Evolutionary conservation across 495 filamentous ascomycete species (phyloP), one percentile per base, ranked within the genome.

Genomic region (Cairneyella variabilis): DNA sequence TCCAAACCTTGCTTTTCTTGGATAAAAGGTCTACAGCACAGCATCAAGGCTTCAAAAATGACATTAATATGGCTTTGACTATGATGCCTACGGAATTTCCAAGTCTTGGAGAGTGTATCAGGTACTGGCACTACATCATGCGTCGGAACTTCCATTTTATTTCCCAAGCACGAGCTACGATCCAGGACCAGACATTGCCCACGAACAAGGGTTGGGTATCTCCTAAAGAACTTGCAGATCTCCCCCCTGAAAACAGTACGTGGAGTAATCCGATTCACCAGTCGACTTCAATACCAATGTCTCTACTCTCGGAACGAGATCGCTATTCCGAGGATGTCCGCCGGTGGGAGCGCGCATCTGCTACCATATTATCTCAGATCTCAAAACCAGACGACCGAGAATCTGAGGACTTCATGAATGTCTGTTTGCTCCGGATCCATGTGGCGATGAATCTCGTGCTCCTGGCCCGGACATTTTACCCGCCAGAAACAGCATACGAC

Each of bases 101-200:
- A 17, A 23, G 18, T 36, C 26, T 49, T 7, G 20, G 20, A 17
- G 46, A 39, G 36, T 36, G 30, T 16, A 20, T 23, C 6, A 18
- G 21, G 17, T 51, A 18, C 20, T 51, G 30, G 48, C 30, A 49
- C n/a, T 39, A 36, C 26, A 36, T 49, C 16, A 49, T 49, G 46
- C 46, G 46, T 0, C 7, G 46, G 30, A 39, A 36, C 16, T 23
- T 36, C 7, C 46, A 49, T 25, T 39, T 49, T 17, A 8, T 11
- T 6, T n/a, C 11, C n/a, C 21, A 23, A 8, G 41, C 27, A 2
- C 6, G 41, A 22, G 41, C 18, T 45, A 7, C 18, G 30, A 21
- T 14, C 23, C 16, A 17, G 11, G 18, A 18, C 14, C 40, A 4
- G 17, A 21, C 40, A 14, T 7, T 14, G 14, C 14, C 30, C 14